These are phyloP conservation scores for Termitomyces bulborhizus DNA, from an alignment of 768 basidiomycete genomes.

Conservation along the genomic window DNA sequence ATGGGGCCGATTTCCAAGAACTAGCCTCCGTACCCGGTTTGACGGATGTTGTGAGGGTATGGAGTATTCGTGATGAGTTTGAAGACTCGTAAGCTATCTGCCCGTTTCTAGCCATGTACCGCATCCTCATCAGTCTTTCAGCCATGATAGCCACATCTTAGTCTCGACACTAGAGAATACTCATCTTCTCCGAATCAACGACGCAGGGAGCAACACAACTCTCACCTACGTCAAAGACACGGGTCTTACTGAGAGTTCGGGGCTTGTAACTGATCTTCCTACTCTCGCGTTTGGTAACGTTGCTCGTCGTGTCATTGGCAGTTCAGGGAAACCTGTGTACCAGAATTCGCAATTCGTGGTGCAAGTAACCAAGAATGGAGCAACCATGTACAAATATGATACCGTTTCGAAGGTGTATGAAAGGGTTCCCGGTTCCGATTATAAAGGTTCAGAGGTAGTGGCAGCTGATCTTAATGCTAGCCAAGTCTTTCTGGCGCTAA, in stretches of 20 bases:
- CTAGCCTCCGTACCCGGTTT: constrained; percentile 54
- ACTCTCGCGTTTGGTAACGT: constrained; percentile 68
- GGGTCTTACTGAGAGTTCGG: constrained; percentile 18
- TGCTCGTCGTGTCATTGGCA: constrained; percentile 24
- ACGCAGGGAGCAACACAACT: constrained; percentile 32
- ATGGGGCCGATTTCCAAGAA: constrained; percentile 76
- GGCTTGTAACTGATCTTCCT: constrained; percentile 40
- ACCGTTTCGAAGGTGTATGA: constrained; percentile 32
- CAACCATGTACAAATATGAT: constrained; percentile 55
- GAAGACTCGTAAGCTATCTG: constrained; percentile 39
- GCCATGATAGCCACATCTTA: constrained; percentile 45
- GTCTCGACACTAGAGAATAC: constrained; percentile 55
- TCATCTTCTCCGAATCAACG: constrained; percentile 44
- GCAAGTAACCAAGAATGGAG: constrained; percentile 63
- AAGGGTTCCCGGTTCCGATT: constrained; percentile 33
- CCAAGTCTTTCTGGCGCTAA: constrained; percentile 59
- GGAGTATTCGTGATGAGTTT: constrained; percentile 47
- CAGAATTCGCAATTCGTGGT: constrained; percentile 50
- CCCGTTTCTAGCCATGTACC: background rate
- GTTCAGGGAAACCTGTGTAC: constrained; percentile 25
- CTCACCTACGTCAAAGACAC: constrained; percentile 30
- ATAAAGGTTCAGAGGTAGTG: constrained; percentile 41
- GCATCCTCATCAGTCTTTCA: constrained; percentile 3
- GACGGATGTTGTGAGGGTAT: constrained; percentile 50
- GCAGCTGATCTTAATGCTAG: constrained; percentile 65